phyloP scores from a whole-genome alignment of 441 rosid species.

The Sinapis alba region DNA sequence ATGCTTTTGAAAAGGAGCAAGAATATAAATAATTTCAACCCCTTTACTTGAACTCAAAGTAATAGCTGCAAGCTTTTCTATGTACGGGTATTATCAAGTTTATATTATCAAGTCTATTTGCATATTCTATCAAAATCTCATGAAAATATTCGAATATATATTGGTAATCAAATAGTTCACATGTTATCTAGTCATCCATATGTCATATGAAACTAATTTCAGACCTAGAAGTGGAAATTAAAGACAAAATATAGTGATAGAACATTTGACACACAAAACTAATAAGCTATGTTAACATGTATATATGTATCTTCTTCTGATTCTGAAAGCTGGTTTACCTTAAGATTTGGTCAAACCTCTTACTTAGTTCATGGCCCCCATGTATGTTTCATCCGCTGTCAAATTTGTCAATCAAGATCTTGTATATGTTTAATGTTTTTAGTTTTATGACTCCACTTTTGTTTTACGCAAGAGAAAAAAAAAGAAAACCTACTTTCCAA shows the following conservation, averaged over 20 bases:
- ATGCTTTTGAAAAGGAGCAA: slow-evolving; percentile 19
- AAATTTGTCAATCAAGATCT: background rate
- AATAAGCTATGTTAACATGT: background rate
- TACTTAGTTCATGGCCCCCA: slow-evolving; percentile 35
- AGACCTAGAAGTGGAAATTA: background rate
- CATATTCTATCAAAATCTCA: background rate
- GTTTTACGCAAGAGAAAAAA: slow-evolving; percentile 18
- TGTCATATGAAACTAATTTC: background rate
- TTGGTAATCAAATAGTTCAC: background rate
- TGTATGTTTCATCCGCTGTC: slow-evolving; percentile 26
- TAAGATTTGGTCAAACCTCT: slow-evolving; percentile 23
- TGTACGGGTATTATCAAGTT: slow-evolving; percentile 19
- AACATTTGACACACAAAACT: slow-evolving; percentile 6
- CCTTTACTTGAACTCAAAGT: slow-evolving; percentile 34
- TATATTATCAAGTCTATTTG: background rate
- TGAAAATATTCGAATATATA: background rate
- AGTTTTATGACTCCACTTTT: background rate
- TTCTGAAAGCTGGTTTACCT: slow-evolving; percentile 7
- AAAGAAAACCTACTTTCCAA: slow-evolving; percentile 20
- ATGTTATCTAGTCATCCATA: background rate
- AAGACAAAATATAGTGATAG: background rate
- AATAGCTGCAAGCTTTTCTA: slow-evolving; percentile 18
- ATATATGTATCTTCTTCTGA: slow-evolving; percentile 25
- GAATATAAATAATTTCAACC: slow-evolving; percentile 15
- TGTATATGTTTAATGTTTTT: background rate